These are phyloP conservation scores for Fraxinus pennsylvanica DNA, from an alignment of 257 asterid genomes.

Conservation along the genomic window DNA sequence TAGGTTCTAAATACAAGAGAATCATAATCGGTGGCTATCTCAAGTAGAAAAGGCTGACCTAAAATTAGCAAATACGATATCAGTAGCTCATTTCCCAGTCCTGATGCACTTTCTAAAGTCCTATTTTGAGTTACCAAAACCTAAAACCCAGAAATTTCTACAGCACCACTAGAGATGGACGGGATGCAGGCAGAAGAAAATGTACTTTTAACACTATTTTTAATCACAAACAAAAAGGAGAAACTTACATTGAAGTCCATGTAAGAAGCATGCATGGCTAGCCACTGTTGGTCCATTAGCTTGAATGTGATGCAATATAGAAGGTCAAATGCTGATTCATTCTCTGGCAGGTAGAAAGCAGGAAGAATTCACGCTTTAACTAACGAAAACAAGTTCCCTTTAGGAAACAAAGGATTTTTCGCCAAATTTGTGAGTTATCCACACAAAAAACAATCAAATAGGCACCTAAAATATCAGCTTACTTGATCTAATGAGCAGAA, in stretches of 20 bases:
- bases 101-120: neutral
- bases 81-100: neutral
- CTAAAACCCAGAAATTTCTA: neutral
- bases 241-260: conserved; percentile 92
- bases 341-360: conserved; percentile 52
- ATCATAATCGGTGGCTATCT: neutral
- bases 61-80: neutral
- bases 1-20: neutral
- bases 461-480: neutral
- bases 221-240: neutral
- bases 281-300: conserved; percentile 99
- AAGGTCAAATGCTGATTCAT: conserved; percentile 92
- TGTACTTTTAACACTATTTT: neutral
- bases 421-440: neutral
- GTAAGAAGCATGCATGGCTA: conserved; percentile 94
- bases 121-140: neutral
- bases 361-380: conserved; percentile 8
- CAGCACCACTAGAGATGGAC: neutral
- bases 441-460: neutral
- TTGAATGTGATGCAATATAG: conserved; percentile 91
- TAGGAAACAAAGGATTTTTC: neutral
- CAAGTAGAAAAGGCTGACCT: neutral
- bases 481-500: conserved; percentile 16
- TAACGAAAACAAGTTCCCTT: neutral
- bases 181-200: neutral